Conservation (phyloP, 2,329 filamentous ascomycete genomes). For the Nothopassalora personata region DNA sequence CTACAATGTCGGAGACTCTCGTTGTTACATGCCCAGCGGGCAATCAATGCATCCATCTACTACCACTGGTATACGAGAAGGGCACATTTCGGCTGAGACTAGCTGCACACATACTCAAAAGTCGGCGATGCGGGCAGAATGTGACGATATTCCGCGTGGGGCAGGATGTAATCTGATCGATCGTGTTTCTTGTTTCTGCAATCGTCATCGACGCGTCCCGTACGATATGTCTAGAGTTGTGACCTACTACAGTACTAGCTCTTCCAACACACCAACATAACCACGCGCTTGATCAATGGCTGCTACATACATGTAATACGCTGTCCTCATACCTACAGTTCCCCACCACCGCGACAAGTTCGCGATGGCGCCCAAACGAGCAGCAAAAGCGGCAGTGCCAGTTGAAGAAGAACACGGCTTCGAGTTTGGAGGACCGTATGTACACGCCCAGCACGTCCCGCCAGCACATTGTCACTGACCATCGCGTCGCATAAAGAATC, state of each 20-base stretch:
- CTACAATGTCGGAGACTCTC: too few species aligned
- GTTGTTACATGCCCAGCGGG: background rate
- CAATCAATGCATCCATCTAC: background rate
- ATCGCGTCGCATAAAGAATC: constrained; percentile 47
- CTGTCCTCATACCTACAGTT: background rate
- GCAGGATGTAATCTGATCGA: too few species aligned
- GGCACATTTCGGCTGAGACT: background rate
- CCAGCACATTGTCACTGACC: background rate
- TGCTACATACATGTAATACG: background rate
- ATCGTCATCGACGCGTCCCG: too few species aligned
- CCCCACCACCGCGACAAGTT: background rate
- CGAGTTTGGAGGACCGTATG: constrained; percentile 47
- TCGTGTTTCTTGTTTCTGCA: too few species aligned
- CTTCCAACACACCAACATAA: background rate
- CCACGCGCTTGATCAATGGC: background rate
- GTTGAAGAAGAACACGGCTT: constrained; percentile 34
- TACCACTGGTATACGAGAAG: background rate
- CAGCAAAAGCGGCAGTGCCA: background rate
- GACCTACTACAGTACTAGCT: too few species aligned
- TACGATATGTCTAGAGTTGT: too few species aligned
- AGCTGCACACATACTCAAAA: background rate
- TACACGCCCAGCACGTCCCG: background rate
- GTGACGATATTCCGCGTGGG: too few species aligned
- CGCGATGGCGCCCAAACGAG: constrained; percentile 5
- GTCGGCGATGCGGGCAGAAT: background rate